Conservation (phyloP, 495 filamentous ascomycete genomes). For the Podospora sp. region DNA sequence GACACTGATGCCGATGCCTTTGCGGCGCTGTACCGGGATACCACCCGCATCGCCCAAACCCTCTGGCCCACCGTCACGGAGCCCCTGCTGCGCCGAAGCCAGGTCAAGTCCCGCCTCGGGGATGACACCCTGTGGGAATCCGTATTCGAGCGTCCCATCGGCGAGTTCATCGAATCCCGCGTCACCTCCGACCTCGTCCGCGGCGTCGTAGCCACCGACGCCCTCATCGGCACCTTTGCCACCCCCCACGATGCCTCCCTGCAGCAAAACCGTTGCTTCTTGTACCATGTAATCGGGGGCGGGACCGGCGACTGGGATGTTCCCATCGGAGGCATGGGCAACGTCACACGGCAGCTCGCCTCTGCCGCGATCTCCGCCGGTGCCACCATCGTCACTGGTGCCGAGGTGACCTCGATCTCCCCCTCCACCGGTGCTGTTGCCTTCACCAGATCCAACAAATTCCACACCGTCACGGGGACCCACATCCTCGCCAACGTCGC, state of each 20-base stretch:
- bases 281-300: slow-evolving; percentile 8
- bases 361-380: background rate
- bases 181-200: background rate
- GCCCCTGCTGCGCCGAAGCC: background rate
- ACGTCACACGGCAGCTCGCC: slow-evolving; percentile 8
- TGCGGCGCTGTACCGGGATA: slow-evolving; percentile 1
- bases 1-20: background rate
- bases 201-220: slow-evolving; percentile 8
- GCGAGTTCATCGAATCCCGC: background rate
- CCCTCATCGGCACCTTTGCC: slow-evolving; percentile 7
- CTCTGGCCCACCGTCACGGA: slow-evolving; percentile 11
- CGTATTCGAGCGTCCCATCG: slow-evolving; percentile 8
- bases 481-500: slow-evolving; percentile 6
- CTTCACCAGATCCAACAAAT: background rate
- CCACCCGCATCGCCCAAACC: background rate
- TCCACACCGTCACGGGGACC: background rate
- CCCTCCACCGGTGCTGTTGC: background rate
- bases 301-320: slow-evolving; percentile 9
- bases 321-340: slow-evolving; percentile 10
- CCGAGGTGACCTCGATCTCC: slow-evolving; percentile 1
- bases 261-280: slow-evolving; percentile 6
- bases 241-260: background rate
- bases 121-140: slow-evolving; percentile 1
- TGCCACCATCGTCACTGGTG: background rate
- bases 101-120: background rate